Evolutionary conservation across 345 rosid genomes (phyloP), one percentile per base, ranked within the genome.

Genomic region (Acer yangbiense): DNA sequence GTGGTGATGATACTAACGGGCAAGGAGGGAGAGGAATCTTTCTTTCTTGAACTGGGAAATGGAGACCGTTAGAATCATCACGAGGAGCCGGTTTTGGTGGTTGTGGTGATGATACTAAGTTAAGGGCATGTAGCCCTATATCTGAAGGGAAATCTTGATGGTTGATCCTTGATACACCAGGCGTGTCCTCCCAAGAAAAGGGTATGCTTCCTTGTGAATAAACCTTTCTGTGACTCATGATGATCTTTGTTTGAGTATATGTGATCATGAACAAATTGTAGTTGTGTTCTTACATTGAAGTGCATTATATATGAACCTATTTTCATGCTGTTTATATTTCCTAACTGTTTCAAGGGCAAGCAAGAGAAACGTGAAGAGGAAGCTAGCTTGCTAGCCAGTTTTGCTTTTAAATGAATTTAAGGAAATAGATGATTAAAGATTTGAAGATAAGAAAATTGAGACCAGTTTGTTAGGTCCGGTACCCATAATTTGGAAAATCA

Each of bases 171-270:
- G 93, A 88, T 67, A 91, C 77, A 4, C 95, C 95, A 2, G 93
- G 93, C 20, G 77, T 81, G 78, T 86, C 84, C 77, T 91, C 95
- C 93, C 93, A 91, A 6, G 93, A 89, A 72, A 89, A 91, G 73
- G 95, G 93, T 77, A 91, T 74, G 84, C 80, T 89, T 21, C 95
- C 92, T 20, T 87, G 90, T 20, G 95, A 91, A 23, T 64, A 72
- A 65, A 85, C 84, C 71, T 85, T 85, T 58, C 84, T 65, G 69
- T 77, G 85, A 68, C 78, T 81, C 88, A 83, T 83, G 4, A 14
- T 43, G 46, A 8, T 43, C 9, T 43, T 7, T 74, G 21, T 23
- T 57, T 13, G n/a, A 10, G 0, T 46, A 29, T 41, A 13, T n/a
- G 14, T 1, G 10, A 13, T n/a, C 35, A 71, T 69, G 39, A 25